phyloP scores from a whole-genome alignment of 371 early-diverging fungal genomes.

The Entomophthora muscae region DNA sequence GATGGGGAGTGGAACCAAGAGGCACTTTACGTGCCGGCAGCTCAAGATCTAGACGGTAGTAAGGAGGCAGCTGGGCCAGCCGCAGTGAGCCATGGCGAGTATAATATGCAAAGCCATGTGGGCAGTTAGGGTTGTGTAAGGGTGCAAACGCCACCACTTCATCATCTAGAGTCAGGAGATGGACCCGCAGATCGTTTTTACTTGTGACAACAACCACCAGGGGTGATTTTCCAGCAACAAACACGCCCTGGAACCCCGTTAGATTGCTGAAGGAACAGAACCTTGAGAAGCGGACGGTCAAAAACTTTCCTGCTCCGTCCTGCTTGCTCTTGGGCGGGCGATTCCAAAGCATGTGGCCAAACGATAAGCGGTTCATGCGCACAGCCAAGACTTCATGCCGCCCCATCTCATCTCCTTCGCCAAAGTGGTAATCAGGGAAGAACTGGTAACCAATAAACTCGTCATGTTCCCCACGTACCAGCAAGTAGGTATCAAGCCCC shows the following conservation, averaged over 20 bases:
- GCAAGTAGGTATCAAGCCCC: slow-evolving; percentile 1
- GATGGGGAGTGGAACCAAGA: slow-evolving; percentile 50
- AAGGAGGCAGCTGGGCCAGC: slow-evolving; percentile 4
- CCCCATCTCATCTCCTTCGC: neutral
- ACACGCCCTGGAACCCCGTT: slow-evolving; percentile 35
- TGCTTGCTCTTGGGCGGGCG: neutral
- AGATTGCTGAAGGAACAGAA: neutral
- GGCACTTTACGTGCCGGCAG: slow-evolving; percentile 75
- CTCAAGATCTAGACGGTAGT: slow-evolving; percentile 30
- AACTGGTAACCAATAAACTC: neutral
- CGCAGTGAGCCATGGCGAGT: slow-evolving; percentile 20
- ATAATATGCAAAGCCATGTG: slow-evolving; percentile 58
- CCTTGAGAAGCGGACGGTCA: neutral
- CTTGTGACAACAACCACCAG: slow-evolving; percentile 56
- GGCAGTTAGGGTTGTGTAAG: slow-evolving; percentile 67
- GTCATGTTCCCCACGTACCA: neutral
- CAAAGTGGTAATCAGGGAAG: neutral
- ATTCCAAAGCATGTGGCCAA: neutral
- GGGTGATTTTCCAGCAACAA: slow-evolving; percentile 68
- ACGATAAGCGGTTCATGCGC: neutral
- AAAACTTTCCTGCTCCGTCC: neutral
- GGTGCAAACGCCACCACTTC: slow-evolving; percentile 50
- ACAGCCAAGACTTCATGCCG: neutral
- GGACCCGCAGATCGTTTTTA: slow-evolving; percentile 51
- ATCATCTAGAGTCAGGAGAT: slow-evolving; percentile 54